A percentile compares a stretch with the other conserved stretches of the same genome.
Conservation (phyloP, 1,139 yeast species). For the Pichia sp. region DNA sequence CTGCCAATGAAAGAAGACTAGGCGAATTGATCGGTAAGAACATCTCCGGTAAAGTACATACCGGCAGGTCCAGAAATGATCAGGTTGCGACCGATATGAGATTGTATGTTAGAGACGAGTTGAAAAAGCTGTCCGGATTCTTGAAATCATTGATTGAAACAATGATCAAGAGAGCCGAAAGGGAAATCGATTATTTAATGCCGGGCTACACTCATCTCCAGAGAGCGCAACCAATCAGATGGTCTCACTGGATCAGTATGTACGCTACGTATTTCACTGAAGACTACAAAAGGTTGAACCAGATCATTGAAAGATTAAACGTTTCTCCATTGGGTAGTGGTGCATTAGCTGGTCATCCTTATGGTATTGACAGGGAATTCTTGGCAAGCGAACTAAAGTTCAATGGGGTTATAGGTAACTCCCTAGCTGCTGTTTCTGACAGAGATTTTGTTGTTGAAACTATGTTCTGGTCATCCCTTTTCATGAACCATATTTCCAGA, state of each 20-base stretch:
- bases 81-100: slow-evolving; percentile 99
- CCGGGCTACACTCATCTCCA: slow-evolving; percentile 99
- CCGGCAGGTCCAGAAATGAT: slow-evolving; percentile 97
- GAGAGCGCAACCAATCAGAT: slow-evolving; percentile 98
- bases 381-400: slow-evolving; percentile 78
- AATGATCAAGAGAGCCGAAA: slow-evolving; percentile 68
- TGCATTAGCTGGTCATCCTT: slow-evolving; percentile 98
- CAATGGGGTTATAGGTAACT: slow-evolving; percentile 84
- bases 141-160: slow-evolving; percentile 61
- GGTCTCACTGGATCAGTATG: slow-evolving; percentile 96
- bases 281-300: slow-evolving; percentile 79
- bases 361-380: slow-evolving; percentile 91
- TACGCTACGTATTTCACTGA: slow-evolving; percentile 93
- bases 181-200: slow-evolving; percentile 88
- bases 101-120: slow-evolving; percentile 78
- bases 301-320: slow-evolving; percentile 78
- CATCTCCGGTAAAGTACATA: slow-evolving; percentile 96
- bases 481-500: slow-evolving; percentile 92
- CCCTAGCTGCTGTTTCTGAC: slow-evolving; percentile 91
- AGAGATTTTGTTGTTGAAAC: slow-evolving; percentile 96
- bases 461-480: slow-evolving; percentile 94
- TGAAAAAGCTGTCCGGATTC: slow-evolving; percentile 54
- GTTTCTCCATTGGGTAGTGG: slow-evolving; percentile 93
- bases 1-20: slow-evolving; percentile 95
- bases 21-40: slow-evolving; percentile 93